Percentiles rank a stretch among this genome's conserved stretches.
These are phyloP conservation scores for Hypomontagnella monticulosa DNA, from an alignment of 495 filamentous ascomycete genomes.

Conservation along the genomic window DNA sequence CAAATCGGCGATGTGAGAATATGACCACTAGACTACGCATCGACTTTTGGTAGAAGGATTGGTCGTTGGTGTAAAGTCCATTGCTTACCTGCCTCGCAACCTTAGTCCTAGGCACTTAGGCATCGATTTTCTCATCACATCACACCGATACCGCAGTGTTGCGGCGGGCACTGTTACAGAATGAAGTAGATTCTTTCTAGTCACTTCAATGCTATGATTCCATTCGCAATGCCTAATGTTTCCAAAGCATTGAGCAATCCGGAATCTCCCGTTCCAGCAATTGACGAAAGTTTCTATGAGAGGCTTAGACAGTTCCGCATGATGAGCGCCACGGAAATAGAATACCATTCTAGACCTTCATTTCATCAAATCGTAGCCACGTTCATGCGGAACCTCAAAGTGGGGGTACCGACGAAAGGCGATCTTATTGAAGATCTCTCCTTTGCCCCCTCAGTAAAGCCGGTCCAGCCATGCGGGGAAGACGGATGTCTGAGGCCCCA, in stretches of 20 bases:
- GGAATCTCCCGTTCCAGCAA: slow-evolving; percentile 1
- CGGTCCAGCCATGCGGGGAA: slow-evolving; percentile 15
- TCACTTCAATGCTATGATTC: slow-evolving; percentile 2
- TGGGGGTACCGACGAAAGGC: slow-evolving; percentile 18
- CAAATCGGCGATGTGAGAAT: slow-evolving; percentile 18
- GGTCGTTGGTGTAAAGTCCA: slow-evolving; percentile 7
- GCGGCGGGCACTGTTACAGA: neutral
- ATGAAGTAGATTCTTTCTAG: neutral
- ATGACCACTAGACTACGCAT: neutral
- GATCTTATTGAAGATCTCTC: slow-evolving; percentile 11
- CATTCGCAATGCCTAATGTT: slow-evolving; percentile 1
- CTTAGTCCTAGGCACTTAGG: no score
- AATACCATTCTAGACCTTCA: slow-evolving; percentile 21
- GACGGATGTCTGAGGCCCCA: slow-evolving; percentile 12
- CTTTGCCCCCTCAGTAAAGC: neutral
- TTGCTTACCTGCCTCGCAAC: slow-evolving; percentile 6
- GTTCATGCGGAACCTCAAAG: slow-evolving; percentile 20
- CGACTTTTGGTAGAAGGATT: neutral
- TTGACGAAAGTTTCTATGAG: neutral
- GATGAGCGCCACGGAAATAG: slow-evolving; percentile 7
- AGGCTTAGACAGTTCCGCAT: slow-evolving; percentile 15
- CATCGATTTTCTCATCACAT: slow-evolving; percentile 23
- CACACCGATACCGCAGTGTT: slow-evolving; percentile 23
- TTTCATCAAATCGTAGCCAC: slow-evolving; percentile 1
- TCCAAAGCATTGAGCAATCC: slow-evolving; percentile 3